Conservation (phyloP, 2,329 filamentous ascomycete species). For the Alternaria sp. region DNA sequence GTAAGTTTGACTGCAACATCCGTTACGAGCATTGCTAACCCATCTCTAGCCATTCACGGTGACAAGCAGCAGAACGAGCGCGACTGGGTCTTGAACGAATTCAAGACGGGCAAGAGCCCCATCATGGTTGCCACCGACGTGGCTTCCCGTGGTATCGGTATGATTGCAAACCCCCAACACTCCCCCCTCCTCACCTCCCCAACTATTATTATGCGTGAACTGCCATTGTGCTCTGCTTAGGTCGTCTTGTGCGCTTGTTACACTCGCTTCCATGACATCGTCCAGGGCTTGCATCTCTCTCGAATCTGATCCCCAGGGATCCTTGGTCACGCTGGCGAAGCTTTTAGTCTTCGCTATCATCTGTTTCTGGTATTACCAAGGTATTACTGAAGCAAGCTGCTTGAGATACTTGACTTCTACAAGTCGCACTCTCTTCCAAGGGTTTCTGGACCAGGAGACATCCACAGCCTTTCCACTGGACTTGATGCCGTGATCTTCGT, state of each 20-base stretch:
- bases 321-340: conserved; percentile 85
- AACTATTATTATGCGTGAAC: conserved; percentile 65
- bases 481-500: conserved; percentile 55
- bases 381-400: conserved; percentile 76
- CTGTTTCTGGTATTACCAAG: conserved; percentile 74
- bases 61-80: conserved; percentile 99
- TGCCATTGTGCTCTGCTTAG: conserved; percentile 86
- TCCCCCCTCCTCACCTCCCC: conserved; percentile 50
- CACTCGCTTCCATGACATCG: conserved; percentile 86
- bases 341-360: conserved; percentile 74
- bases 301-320: conserved; percentile 81
- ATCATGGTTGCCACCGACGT: conserved; percentile 99
- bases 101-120: conserved; percentile 99
- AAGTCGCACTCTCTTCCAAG: conserved; percentile 75
- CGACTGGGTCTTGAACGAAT: conserved; percentile 99
- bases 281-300: conserved; percentile 86
- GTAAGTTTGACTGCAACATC: conserved; percentile 64
- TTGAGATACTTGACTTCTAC: conserved; percentile 76
- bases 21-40: conserved; percentile 50
- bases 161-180: conserved; percentile 73
- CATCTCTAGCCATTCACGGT: conserved; percentile 83
- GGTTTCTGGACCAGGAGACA: conserved; percentile 72
- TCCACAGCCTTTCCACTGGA: conserved; percentile 60
- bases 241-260: conserved; percentile 78
- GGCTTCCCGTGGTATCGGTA: conserved; percentile 99